phyloP scores from a whole-genome alignment of 345 rosid species.

The Rubroshorea leprosula region DNA sequence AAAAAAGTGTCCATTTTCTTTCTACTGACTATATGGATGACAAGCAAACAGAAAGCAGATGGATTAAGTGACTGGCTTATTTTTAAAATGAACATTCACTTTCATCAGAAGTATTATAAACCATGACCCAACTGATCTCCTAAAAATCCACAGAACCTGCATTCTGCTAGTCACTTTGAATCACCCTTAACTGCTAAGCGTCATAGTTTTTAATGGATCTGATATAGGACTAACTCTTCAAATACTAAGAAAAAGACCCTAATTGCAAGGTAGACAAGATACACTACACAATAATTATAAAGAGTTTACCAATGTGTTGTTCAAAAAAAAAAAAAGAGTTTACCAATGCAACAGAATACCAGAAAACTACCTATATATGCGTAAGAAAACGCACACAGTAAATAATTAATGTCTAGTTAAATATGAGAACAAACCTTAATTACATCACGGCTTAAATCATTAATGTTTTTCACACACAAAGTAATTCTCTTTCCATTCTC shows the following conservation, averaged over 20 bases:
- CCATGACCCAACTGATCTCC: neutral
- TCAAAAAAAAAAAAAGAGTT: neutral
- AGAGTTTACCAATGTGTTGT: neutral
- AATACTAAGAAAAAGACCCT: neutral
- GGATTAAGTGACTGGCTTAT: no score
- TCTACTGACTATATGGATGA: no score
- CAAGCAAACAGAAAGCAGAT: no score
- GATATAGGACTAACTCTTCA: neutral
- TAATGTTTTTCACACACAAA: slow-evolving; percentile 42
- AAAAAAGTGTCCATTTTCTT: neutral
- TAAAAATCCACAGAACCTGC: neutral
- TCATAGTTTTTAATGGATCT: neutral
- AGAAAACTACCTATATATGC: neutral
- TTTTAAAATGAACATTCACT: neutral
- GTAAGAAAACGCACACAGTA: neutral
- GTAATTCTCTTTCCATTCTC: slow-evolving; percentile 75
- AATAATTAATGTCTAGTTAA: neutral
- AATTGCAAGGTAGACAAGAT: neutral
- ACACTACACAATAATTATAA: neutral
- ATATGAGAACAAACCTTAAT: slow-evolving; percentile 54
- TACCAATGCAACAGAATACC: neutral
- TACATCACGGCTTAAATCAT: slow-evolving; percentile 84
- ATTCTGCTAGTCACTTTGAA: neutral
- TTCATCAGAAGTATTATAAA: neutral
- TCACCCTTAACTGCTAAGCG: neutral